A percentile compares a stretch with the other conserved stretches of the same genome.
phyloP scores from a whole-genome alignment of 208 protist species.

The Herpetomonas muscarum region DNA sequence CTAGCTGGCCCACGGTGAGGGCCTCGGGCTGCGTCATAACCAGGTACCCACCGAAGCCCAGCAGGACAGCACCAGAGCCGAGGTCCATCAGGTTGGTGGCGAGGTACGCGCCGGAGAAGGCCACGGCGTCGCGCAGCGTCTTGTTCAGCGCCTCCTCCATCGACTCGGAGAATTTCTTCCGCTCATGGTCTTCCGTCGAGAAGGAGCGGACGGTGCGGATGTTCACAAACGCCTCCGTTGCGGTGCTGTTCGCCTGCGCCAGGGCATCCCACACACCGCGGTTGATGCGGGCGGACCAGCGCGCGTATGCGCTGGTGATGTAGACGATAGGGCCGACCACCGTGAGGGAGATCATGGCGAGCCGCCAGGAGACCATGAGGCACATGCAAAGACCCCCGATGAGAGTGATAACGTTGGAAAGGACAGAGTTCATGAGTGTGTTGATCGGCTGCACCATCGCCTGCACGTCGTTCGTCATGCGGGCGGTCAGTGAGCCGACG shows the following conservation, averaged over 20 bases:
- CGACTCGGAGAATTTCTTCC: conserved; percentile 23
- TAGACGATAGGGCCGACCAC: conserved; percentile 47
- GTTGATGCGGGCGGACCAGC: conserved; percentile 39
- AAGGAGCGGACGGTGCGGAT: conserved; percentile 62
- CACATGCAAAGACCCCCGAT: conserved; percentile 43
- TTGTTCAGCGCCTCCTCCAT: conserved; percentile 42
- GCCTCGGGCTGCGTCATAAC: conserved; percentile 34
- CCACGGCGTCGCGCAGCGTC: conserved; percentile 33
- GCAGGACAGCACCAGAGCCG: conserved; percentile 26
- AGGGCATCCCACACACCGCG: conserved; percentile 49
- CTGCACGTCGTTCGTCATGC: conserved; percentile 64
- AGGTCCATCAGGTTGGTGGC: conserved; percentile 38
- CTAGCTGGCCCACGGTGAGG: conserved; percentile 41
- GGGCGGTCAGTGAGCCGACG: conserved; percentile 44
- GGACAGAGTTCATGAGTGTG: conserved; percentile 36
- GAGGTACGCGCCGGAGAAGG: conserved; percentile 26
- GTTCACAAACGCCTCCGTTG: conserved; percentile 56
- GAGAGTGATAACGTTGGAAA: conserved; percentile 42
- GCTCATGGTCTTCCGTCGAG: conserved; percentile 43
- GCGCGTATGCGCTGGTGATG: conserved; percentile 43
- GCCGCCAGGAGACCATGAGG: conserved; percentile 38
- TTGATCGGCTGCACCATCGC: conserved; percentile 43
- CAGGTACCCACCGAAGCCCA: conserved; percentile 50
- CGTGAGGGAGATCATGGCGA: conserved; percentile 49
- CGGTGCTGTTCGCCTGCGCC: conserved; percentile 44